Evolutionary conservation across 306 rosid genomes (phyloP).

Genomic region (Castanea sativa): DNA sequence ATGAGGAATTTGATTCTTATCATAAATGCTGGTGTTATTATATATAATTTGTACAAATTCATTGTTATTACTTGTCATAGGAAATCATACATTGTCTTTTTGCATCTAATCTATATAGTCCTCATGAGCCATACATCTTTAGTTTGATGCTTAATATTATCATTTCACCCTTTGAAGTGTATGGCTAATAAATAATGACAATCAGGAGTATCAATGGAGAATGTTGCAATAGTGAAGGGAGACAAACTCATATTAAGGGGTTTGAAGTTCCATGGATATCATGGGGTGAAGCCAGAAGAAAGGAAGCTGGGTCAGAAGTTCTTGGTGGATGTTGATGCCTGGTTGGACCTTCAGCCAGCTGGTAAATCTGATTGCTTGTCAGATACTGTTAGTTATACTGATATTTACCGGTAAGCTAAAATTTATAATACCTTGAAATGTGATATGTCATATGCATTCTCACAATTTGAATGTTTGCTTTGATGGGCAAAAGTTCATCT

Average conservation of each 20-base stretch:
- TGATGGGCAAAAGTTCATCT: background rate
- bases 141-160: background rate
- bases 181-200: background rate
- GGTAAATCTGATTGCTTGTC: conserved; percentile 63
- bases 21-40: too few relatives aligned
- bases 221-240: conserved; percentile 35
- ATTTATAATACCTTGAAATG: background rate
- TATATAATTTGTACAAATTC: too few relatives aligned
- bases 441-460: background rate
- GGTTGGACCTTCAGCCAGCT: conserved; percentile 85
- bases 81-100: background rate
- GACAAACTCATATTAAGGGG: conserved; percentile 82
- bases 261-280: conserved; percentile 75
- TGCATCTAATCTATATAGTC: background rate
- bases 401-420: conserved; percentile 53
- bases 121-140: background rate
- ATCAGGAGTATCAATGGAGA: conserved; percentile 43
- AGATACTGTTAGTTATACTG: conserved; percentile 62
- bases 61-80: background rate
- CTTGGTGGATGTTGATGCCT: conserved; percentile 76
- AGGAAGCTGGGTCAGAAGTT: conserved; percentile 77
- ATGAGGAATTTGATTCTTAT: too few relatives aligned
- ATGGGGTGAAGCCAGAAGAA: conserved; percentile 75
- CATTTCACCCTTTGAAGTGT: background rate
- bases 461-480: background rate